Base-by-base conservation (phyloP, 1,284 basidiomycete species). In the Cryptococcus sp. region DNA sequence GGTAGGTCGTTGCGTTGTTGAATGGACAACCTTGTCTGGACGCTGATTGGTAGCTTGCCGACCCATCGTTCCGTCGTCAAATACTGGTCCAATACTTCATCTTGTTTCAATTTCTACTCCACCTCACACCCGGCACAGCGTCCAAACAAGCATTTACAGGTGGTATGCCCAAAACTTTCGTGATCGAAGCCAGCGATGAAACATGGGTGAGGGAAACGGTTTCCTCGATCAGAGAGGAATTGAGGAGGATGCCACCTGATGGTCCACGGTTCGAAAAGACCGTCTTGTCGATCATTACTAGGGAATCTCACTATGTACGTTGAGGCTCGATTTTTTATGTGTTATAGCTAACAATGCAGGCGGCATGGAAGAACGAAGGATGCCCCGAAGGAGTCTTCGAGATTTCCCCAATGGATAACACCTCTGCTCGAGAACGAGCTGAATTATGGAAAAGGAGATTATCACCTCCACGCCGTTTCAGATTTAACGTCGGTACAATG, bases 61-160 rank as follows among this genome's bases (percentile, higher is more conserved):
- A 75, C 51, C 57, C 63, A 11, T 60, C 64, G 11, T 75, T 75
- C 68, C 64, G 73, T 7, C 67, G 72, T 3, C 73, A 75, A 46
- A 66, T 75, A 44, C 64, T 73, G 19, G 60, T 72, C 31, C 73
- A 75, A 57, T 70, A 72, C 57, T 68, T 70, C 46, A 74, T 75
- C 56, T 62, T 75, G 19, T 69, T 74, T 61, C 70, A 72, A 44
- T 73, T 73, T 51, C 59, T 75, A 23, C 57, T 73, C 37, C 69
- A 71, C 48, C 62, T 73, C 44, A 64, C 62, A 1, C 68, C 69
- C 2, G 56, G 52, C 14, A 62, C 59, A 4, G 69, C 60, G 3
- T 56, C 54, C 25, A 71, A 71, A 50, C 72, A 73, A 54, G 63
- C 64, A 4, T 67, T 60, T 49, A 72, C 69, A 1, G 70, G 70